These are phyloP conservation scores for Porphyrellus sp. DNA, from an alignment of 1,284 basidiomycete species.

Conservation along the genomic window DNA sequence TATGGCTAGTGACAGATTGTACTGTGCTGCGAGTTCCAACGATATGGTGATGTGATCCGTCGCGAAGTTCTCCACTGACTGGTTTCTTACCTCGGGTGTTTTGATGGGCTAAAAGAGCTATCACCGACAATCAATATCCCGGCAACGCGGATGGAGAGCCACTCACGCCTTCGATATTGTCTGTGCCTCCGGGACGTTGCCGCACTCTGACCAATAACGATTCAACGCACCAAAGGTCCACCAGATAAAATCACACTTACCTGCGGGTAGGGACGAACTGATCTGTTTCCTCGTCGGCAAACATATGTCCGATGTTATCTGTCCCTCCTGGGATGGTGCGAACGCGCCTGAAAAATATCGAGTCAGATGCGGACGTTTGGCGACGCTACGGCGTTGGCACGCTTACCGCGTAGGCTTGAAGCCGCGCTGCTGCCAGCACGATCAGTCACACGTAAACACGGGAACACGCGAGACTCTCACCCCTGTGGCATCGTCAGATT, in stretches of 20 bases:
- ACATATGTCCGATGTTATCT: slow-evolving; percentile 47
- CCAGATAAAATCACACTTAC: slow-evolving; percentile 33
- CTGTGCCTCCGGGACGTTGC: slow-evolving; percentile 60
- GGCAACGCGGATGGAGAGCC: background rate
- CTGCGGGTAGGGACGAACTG: slow-evolving; percentile 66
- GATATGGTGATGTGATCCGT: background rate
- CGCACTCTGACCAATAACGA: slow-evolving; percentile 43
- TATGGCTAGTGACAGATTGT: background rate
- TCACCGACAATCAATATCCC: slow-evolving; percentile 5
- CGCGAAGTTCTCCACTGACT: background rate
- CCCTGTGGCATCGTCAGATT: background rate
- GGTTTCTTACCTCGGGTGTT: background rate
- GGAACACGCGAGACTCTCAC: slow-evolving; percentile 1
- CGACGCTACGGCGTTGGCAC: background rate
- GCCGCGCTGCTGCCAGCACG: background rate
- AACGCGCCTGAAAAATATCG: slow-evolving; percentile 43
- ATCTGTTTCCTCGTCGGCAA: slow-evolving; percentile 41
- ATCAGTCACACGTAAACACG: background rate
- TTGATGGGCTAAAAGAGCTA: slow-evolving; percentile 27
- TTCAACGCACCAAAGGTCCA: background rate
- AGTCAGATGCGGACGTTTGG: background rate
- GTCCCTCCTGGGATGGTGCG: slow-evolving; percentile 51
- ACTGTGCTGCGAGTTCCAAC: background rate
- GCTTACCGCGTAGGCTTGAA: slow-evolving; percentile 49
- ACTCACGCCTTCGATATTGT: slow-evolving; percentile 56